Conservation (phyloP, 495 filamentous ascomycete species). For the Thozetella sp. region DNA sequence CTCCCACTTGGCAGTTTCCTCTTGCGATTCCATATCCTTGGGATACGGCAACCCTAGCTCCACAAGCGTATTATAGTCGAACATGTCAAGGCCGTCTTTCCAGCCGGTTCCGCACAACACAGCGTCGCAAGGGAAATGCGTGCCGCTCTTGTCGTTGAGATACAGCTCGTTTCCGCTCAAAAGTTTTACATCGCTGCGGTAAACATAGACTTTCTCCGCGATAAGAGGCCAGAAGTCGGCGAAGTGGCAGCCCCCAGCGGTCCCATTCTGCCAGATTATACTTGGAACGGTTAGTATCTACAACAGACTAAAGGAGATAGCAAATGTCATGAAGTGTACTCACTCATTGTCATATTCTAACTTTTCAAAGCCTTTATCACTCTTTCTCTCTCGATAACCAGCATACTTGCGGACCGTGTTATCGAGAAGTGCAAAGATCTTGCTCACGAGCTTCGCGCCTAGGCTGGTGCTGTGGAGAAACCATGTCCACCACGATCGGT, state of each 20-base stretch:
- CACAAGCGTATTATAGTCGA: constrained; percentile 12
- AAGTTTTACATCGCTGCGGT: constrained; percentile 24
- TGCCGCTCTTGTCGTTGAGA: constrained; percentile 19
- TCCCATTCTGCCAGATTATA: constrained; percentile 41
- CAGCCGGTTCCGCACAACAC: constrained; percentile 43
- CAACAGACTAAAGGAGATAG: constrained; percentile 1
- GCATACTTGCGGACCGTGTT: constrained; percentile 17
- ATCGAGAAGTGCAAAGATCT: constrained; percentile 20
- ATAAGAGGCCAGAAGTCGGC: constrained; percentile 40
- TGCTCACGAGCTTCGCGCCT: constrained; percentile 21
- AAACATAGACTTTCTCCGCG: constrained; percentile 36
- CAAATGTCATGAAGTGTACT: constrained; percentile 7
- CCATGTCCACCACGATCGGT: constrained; percentile 24
- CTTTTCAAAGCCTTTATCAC: constrained; percentile 27
- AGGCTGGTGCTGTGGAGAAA: constrained; percentile 27
- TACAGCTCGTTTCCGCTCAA: constrained; percentile 16
- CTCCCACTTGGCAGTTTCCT: constrained; percentile 23
- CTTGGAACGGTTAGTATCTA: constrained; percentile 15
- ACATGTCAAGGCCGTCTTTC: constrained; percentile 22
- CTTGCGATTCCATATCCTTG: constrained; percentile 14
- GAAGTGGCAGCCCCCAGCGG: constrained; percentile 30
- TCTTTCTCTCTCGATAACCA: constrained; percentile 12
- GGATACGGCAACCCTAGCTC: constrained; percentile 29
- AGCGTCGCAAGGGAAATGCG: constrained; percentile 27
- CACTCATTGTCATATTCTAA: constrained; percentile 25